Conservation (phyloP, 345 rosid genomes). For the Eucalyptus pumila region DNA sequence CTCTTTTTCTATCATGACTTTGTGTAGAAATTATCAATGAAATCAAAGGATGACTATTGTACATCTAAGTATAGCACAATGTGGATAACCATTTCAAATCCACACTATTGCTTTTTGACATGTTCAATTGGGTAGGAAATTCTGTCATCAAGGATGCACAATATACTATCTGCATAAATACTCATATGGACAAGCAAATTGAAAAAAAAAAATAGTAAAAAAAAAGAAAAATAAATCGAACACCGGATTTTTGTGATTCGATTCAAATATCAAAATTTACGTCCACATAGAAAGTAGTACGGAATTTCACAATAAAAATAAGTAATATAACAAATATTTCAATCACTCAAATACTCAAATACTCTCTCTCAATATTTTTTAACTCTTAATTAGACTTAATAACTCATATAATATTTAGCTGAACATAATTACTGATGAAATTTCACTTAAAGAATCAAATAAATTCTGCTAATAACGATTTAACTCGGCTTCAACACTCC, state of each 20-base stretch:
- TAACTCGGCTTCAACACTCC: no score
- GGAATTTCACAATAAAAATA: no score
- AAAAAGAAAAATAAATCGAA: rapidly evolving
- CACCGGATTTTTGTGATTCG: rapidly evolving
- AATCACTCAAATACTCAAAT: no score
- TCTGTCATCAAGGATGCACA: not conserved
- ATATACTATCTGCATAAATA: rapidly evolving
- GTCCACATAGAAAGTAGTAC: rapidly evolving
- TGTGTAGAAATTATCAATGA: not conserved
- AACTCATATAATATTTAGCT: no score
- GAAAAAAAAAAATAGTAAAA: no score
- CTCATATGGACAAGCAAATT: no score
- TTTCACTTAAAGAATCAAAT: no score
- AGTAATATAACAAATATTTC: no score
- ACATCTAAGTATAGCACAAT: not conserved
- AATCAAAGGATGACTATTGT: not conserved
- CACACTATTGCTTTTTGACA: not conserved
- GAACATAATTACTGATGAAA: no score
- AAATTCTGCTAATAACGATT: no score
- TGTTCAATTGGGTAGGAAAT: not conserved
- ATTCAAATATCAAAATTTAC: rapidly evolving
- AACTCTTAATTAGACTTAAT: no score
- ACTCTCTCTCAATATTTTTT: no score
- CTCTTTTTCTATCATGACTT: not conserved
- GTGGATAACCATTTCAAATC: not conserved